These are phyloP conservation scores for Neocatenulostroma microsporum DNA, from an alignment of 2,329 filamentous ascomycete species.

Conservation along the genomic window DNA sequence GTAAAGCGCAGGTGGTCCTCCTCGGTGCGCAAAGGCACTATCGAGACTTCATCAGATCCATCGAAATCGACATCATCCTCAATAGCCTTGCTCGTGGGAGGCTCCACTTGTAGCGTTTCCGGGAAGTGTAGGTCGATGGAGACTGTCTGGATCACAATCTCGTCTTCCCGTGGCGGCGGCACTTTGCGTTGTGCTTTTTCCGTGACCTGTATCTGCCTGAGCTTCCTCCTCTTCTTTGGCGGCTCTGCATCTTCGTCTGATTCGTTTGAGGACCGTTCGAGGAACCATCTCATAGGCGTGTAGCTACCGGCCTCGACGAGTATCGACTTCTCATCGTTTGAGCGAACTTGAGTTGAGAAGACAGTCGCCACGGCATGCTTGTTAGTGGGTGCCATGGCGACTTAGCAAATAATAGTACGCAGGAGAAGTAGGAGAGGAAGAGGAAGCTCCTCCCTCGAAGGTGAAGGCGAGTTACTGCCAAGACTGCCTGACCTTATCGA, in stretches of 20 bases:
- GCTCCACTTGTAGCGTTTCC: conserved; percentile 11
- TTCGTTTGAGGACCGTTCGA: conserved; percentile 16
- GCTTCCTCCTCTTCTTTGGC: conserved; percentile 21
- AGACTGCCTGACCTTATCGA: no score
- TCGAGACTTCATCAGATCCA: conserved; percentile 10
- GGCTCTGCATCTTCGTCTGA: conserved; percentile 12
- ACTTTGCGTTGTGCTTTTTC: background rate
- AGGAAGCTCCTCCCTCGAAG: background rate
- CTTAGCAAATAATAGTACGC: background rate
- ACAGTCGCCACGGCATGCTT: conserved; percentile 20
- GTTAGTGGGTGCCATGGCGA: conserved; percentile 9
- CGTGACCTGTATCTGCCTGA: background rate
- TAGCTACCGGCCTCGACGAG: conserved; percentile 27
- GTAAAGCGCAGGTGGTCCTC: conserved; percentile 17
- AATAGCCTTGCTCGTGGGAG: conserved; percentile 8
- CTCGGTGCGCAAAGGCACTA: conserved; percentile 15
- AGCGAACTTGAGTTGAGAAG: conserved; percentile 20
- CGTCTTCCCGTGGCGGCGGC: conserved; percentile 4
- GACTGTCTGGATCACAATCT: conserved; percentile 21
- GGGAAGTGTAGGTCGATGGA: conserved; percentile 24
- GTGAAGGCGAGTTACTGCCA: no score
- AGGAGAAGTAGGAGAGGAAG: background rate
- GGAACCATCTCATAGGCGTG: conserved; percentile 25
- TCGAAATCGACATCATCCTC: conserved; percentile 18
- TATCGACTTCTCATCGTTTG: conserved; percentile 20